phyloP scores from a whole-genome alignment of 2,329 filamentous ascomycete genomes.

The Colletotrichum abscissum region DNA sequence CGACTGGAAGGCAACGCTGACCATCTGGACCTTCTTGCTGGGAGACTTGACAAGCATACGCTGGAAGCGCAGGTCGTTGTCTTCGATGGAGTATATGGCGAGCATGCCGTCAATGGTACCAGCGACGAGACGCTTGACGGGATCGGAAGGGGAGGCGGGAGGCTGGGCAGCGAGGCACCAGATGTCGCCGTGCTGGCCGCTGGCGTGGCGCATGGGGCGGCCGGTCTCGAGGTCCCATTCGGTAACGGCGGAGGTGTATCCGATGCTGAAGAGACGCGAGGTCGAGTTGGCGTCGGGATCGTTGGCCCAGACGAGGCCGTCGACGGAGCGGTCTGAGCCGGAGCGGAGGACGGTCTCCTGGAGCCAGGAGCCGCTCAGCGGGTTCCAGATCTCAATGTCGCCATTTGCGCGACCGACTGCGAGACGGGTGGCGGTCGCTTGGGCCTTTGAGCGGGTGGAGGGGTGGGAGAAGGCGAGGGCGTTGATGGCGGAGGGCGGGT shows the following conservation, averaged over 20 bases:
- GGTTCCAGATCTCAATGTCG: slow-evolving; percentile 98
- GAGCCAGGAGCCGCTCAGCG: slow-evolving; percentile 82
- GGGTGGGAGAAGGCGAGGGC: slow-evolving; percentile 92
- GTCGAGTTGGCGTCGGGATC: slow-evolving; percentile 80
- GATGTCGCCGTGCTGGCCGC: slow-evolving; percentile 93
- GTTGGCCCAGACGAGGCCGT: slow-evolving; percentile 91
- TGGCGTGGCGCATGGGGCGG: slow-evolving; percentile 81
- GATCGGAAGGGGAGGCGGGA: slow-evolving; percentile 40
- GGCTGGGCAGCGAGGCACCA: slow-evolving; percentile 97
- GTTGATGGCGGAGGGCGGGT: slow-evolving; percentile 92
- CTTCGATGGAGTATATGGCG: slow-evolving; percentile 86
- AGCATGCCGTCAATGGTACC: slow-evolving; percentile 94
- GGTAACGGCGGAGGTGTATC: slow-evolving; percentile 90
- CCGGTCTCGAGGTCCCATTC: slow-evolving; percentile 93
- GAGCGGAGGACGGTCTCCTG: slow-evolving; percentile 90
- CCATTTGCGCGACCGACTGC: slow-evolving; percentile 94
- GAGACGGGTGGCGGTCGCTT: slow-evolving; percentile 73
- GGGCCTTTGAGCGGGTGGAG: slow-evolving; percentile 56
- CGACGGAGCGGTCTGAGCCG: slow-evolving; percentile 86
- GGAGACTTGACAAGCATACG: slow-evolving; percentile 80
- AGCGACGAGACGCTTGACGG: slow-evolving; percentile 74
- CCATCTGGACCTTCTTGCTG: slow-evolving; percentile 86
- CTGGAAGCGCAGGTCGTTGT: slow-evolving; percentile 84
- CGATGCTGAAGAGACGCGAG: slow-evolving; percentile 91
- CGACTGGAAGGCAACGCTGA: slow-evolving; percentile 92